A percentile compares a stretch with the other conserved stretches of the same genome.
Conservation (phyloP, 73 alveolate genomes). For the Paramecium caudatum region DNA sequence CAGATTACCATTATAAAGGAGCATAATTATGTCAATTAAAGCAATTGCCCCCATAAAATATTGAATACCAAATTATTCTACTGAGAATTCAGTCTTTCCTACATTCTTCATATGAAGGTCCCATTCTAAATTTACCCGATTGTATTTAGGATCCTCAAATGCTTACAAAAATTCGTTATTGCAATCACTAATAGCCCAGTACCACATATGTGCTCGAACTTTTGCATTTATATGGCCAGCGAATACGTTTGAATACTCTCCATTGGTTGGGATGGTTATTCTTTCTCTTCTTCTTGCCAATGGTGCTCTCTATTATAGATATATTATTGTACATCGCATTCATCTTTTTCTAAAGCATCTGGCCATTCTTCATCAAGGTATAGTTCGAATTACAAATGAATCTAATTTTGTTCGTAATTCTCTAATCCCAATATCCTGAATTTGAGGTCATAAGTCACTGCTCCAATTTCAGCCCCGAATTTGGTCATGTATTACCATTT, state of each 20-base stretch:
- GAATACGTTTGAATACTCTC: constrained; percentile 59
- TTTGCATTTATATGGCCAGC: constrained; percentile 52
- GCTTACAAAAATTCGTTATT: neutral
- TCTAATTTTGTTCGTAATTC: neutral
- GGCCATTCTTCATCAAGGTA: constrained; percentile 77
- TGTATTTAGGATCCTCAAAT: neutral
- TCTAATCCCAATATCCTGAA: constrained; percentile 43
- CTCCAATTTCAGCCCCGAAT: constrained; percentile 71
- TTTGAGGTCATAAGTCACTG: constrained; percentile 46
- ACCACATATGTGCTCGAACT: constrained; percentile 73
- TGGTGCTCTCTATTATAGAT: neutral
- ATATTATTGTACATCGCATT: constrained; percentile 59
- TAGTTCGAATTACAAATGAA: neutral
- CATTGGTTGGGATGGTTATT: constrained; percentile 68
- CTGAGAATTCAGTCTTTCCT: constrained; percentile 72
- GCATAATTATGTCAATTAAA: constrained; percentile 22
- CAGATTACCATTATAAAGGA: constrained; percentile 24
- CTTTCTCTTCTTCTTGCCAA: constrained; percentile 14
- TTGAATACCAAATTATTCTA: constrained; percentile 68
- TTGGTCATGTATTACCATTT: constrained; percentile 75
- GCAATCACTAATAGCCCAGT: constrained; percentile 73
- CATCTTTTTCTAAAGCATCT: constrained; percentile 24
- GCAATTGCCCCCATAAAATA: constrained; percentile 13
- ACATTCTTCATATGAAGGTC: constrained; percentile 64
- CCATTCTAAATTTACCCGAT: neutral